Base-by-base conservation (phyloP, 805 yeast genomes). In the Candida coquimbonensis region DNA sequence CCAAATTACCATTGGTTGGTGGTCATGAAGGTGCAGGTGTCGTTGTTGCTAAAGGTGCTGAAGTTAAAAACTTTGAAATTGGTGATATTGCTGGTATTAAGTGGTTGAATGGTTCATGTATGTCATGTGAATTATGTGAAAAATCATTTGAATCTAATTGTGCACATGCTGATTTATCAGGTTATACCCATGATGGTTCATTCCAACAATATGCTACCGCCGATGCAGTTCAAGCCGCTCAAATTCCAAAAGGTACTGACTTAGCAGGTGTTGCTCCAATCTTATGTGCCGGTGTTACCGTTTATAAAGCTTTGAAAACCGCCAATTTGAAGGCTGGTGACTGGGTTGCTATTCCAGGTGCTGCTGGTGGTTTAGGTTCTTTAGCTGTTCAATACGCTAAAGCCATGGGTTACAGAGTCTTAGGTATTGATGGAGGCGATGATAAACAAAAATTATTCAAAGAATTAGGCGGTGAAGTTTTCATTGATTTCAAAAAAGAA, bases 161-260 rank as follows among this genome's bases (percentile, higher is more conserved):
- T 67, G 90, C 90, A 86, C 42, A 70, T 77, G 66, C 78, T 64
- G 59, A 78, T 53, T 74, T 86, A 61, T 81, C 90, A 19, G 96
- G 96, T 55, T 87, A 84, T 77, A 83, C 89, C 33, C 88, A 81
- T 61, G 91, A 87, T 65, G 96, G 96, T 53, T 80, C 93, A 19
- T 86, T 87, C 81, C 95, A 87, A 67, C 87, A 87, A 68, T 87
- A 86, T 64, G 88, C 88, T 41, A 80, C 90, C 41, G 95, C 91
- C 33, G 90, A 86, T 64, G 91, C 91, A 38, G 75, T 83, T 43
- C 93, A 87, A 62, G 95, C 93, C 29, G 95, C 95, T 25, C 70
- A 74, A 54, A 79, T 87, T 56, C 89, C 93, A 42, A 62, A 71
- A 57, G 84, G 81, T 43, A 70, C 85, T 29, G 89, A 87, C 61